phyloP scores from a whole-genome alignment of 2,329 filamentous ascomycete species.

The Fusarium albosuccineum region DNA sequence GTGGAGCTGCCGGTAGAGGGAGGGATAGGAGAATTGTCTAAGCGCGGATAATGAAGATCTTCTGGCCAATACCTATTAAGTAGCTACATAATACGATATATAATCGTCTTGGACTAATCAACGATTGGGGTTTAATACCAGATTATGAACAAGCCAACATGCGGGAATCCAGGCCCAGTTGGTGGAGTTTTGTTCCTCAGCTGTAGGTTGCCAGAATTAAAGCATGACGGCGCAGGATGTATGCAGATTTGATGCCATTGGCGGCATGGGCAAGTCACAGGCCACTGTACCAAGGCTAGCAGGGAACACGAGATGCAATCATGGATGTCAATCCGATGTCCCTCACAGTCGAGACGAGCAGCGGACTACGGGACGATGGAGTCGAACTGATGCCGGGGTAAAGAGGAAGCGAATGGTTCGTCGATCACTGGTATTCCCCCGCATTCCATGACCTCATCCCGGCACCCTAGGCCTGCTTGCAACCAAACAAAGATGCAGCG shows the following conservation, averaged over 20 bases:
- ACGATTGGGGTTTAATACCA: too few relatives aligned
- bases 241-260: conserved; percentile 14
- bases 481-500: conserved; percentile 39
- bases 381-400: conserved; percentile 17
- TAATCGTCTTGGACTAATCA: too few relatives aligned
- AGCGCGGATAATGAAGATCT: too few relatives aligned
- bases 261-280: conserved; percentile 14
- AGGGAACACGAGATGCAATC: conserved; percentile 6
- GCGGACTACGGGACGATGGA: conserved; percentile 14
- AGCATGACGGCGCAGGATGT: neutral
- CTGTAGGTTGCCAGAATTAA: neutral
- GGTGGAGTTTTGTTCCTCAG: neutral
- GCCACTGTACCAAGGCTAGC: neutral
- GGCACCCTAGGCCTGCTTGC: conserved; percentile 39
- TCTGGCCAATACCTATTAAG: too few relatives aligned
- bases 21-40: too few relatives aligned
- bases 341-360: conserved; percentile 19
- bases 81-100: too few relatives aligned
- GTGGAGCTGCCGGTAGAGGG: neutral
- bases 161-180: too few relatives aligned
- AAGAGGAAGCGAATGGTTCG: conserved; percentile 22
- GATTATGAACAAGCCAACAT: too few relatives aligned
- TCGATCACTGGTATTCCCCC: conserved; percentile 46
- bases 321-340: conserved; percentile 11
- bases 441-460: conserved; percentile 54